Base-by-base conservation (phyloP, 1,139 yeast genomes). In the Scheffersomyces parashehatae region DNA sequence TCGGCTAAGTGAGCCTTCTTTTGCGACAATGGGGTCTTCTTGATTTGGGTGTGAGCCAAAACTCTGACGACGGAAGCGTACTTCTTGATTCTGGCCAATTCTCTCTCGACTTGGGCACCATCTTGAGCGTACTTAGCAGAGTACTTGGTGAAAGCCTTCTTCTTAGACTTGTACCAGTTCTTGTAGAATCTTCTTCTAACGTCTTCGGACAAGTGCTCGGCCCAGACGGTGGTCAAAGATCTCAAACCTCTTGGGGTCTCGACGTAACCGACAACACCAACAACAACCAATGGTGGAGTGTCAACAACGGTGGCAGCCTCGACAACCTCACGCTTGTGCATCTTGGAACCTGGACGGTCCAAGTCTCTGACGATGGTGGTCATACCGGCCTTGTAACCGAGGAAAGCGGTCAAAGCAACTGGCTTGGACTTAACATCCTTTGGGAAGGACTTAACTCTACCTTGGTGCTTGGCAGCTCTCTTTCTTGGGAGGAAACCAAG, bases 91-190 rank as follows among this genome's bases (percentile, higher is more conserved):
- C 99, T 91, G 70, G 96, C 98, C 73, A 93, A 85, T 81, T 95
- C 99, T 74, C 89, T 88, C 75, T 88, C 96, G 69, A 91, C 77
- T 70, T 87, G 85, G 70, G 88, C 83, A 68, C 89, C 90, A 69
- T 85, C 89, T 70, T 83, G 83, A 66, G 98, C 89, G 86, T 91
- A 91, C 85, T 93, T 91, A 77, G 95, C 88, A 75, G 98, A 87
- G 90, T 93, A 93, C 82, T 93, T 90, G 88, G 98, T 88, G 95
- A 93, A 93, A 69, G 99, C 99, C 95, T 91, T 91, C 96, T 93
- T 93, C 95, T 93, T 93, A 64, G 97, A 87, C 85, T 90, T 91
- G 96, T 87, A 93, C 99, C 99, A 93, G 97, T 91, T 93, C 89
- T 91, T 93, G 97, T 93, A 93, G 96, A 93, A 93, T 83, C 98